Percentiles rank a stretch among this genome's conserved stretches.
Evolutionary conservation across 306 rosid species (phyloP).

Genomic region (Quillaja saponaria): DNA sequence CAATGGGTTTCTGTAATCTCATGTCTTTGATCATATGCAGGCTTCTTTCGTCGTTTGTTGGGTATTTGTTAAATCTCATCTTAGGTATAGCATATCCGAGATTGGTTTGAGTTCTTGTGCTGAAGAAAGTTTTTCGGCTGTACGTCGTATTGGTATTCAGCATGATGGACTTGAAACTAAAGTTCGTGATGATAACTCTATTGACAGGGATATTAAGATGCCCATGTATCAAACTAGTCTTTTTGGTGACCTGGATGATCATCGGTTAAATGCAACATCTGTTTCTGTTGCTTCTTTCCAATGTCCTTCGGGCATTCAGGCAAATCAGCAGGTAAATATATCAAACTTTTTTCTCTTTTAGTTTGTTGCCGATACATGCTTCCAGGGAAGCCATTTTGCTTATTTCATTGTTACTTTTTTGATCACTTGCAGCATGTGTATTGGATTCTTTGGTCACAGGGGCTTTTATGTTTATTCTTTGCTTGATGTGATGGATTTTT

Average conservation of each 20-base stretch:
- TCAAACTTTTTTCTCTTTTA: conserved; percentile 13
- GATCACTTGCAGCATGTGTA: not conserved
- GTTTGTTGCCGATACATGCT: conserved; percentile 4
- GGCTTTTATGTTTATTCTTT: not conserved
- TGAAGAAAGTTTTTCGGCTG: conserved; percentile 52
- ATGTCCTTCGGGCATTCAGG: conserved; percentile 15
- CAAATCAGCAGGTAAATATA: conserved; percentile 38
- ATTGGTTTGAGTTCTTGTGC: conserved; percentile 59
- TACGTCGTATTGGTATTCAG: conserved; percentile 59
- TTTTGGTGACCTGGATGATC: conserved; percentile 32
- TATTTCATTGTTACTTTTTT: not conserved
- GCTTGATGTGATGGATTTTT: conserved; percentile 7
- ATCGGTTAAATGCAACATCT: conserved; percentile 26
- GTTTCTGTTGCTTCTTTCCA: conserved; percentile 31
- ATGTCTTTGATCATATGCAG: conserved; percentile 37
- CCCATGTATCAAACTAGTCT: conserved; percentile 21
- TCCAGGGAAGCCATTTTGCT: conserved; percentile 2
- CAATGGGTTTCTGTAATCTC: not conserved
- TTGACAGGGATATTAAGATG: conserved; percentile 35
- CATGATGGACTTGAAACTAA: conserved; percentile 34
- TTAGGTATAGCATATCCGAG: conserved; percentile 38
- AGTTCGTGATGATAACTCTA: conserved; percentile 30
- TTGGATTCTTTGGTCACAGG: not conserved
- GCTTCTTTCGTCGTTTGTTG: conserved; percentile 64
- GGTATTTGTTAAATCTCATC: conserved; percentile 43